Conservation (phyloP, 139 green algal species). For the Tetraselmis striata region DNA sequence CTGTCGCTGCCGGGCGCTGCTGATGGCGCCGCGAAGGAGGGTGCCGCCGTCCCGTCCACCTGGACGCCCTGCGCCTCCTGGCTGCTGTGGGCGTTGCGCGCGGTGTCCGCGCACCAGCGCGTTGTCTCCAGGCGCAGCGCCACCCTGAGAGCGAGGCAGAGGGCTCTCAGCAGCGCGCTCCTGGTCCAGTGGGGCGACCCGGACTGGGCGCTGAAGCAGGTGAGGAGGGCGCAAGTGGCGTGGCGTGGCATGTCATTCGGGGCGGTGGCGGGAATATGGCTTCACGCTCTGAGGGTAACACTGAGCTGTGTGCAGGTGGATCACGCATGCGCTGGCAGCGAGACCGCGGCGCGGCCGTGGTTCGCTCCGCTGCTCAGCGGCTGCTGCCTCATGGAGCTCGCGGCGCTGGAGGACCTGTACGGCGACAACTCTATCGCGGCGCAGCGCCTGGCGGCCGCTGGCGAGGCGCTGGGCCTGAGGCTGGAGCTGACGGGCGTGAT, state of each 20-base stretch:
- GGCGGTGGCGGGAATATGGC: no score
- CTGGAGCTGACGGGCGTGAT: slow-evolving; percentile 58
- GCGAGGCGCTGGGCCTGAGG: slow-evolving; percentile 40
- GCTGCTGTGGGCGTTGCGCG: slow-evolving; percentile 59
- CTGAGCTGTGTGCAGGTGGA: no score
- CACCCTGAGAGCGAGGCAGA: slow-evolving; percentile 34
- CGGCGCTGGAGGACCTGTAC: slow-evolving; percentile 47
- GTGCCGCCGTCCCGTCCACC: background rate
- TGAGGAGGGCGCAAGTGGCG: no score
- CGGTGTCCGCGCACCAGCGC: slow-evolving; percentile 44
- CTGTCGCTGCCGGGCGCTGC: slow-evolving; percentile 4
- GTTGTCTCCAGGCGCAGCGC: slow-evolving; percentile 42
- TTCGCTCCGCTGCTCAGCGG: background rate
- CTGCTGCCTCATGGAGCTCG: slow-evolving; percentile 37
- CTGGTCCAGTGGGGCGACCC: background rate
- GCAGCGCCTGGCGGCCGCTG: slow-evolving; percentile 37
- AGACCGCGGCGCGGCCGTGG: background rate
- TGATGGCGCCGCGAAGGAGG: background rate
- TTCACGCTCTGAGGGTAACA: no score
- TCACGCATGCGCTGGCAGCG: background rate
- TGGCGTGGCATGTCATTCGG: no score
- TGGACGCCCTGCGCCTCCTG: slow-evolving; percentile 22
- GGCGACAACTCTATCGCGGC: slow-evolving; percentile 37
- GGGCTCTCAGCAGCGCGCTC: slow-evolving; percentile 16
- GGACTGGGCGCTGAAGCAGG: background rate